Evolutionary conservation across 1,284 basidiomycete species (phyloP), one percentile per base, ranked within the genome.

Genomic region (Trichosporon ovoides): DNA sequence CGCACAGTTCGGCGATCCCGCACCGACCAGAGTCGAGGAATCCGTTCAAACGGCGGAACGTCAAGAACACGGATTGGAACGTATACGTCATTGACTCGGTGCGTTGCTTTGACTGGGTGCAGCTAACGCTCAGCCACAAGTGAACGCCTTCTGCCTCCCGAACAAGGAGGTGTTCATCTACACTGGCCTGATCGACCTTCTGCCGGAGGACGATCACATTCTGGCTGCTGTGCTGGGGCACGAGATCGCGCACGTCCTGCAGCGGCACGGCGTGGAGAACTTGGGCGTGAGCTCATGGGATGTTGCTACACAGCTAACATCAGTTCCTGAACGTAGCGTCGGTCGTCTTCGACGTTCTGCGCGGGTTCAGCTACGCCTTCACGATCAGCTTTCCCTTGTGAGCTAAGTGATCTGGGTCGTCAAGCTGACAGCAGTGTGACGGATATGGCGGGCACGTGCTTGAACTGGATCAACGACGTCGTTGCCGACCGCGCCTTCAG

Each of bases 191-290:
- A 72, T 82, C 7, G 70, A 79, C 33, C 65, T 79, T 2, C 57
- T 76, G 7, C 74, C 74, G 1, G 69, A 79, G 10, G 76, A 79
- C 58, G 80, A 81, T 63, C 70, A 79, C 4, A 67, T 82, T 38
- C 66, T 81, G 14, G 78, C 80, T 1, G 80, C 79, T 1, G 76
- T 81, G 0, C 66, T 82, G 16, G 76, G 76, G 1, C 80, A 81
- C 57, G 80, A 81, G 64, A 77, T 81, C 36, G 77, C 77, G 3
- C 80, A 81, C 64, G 80, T 81, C 0, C 70, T 75, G 0, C 78
- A 81, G 59, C 63, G 81, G 19, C 81, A 82, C 64, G 75, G 78
- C 11, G 80, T 81, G 12, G 81, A 82, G 66, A 81, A 81, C 61
- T 59, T 78, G 9, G 78, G 78, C 2, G 77, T 79, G 54, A 65